A percentile compares a stretch with the other conserved stretches of the same genome.
These are phyloP conservation scores for Yamadazyma diddensiae DNA, from an alignment of 1,139 yeast species.

Conservation along the genomic window DNA sequence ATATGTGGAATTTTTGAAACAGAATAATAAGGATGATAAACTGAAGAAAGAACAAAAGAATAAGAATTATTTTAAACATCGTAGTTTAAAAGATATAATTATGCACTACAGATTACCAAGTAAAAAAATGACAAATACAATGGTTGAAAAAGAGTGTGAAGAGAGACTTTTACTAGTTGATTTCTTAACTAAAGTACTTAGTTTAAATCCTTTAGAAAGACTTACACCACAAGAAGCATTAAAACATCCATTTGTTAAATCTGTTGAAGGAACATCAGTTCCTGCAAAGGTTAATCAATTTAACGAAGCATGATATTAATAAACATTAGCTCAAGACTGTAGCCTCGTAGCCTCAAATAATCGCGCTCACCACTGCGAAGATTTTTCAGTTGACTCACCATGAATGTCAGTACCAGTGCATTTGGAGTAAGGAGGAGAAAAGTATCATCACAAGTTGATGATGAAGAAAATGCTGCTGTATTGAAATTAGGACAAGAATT, in stretches of 20 bases:
- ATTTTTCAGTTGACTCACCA: constrained; percentile 18
- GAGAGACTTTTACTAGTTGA: constrained; percentile 74
- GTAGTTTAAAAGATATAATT: constrained; percentile 70
- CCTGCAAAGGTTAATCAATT: constrained; percentile 2
- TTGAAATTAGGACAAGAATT: constrained; percentile 92
- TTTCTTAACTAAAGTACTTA: constrained; percentile 73
- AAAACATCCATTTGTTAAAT: constrained; percentile 79
- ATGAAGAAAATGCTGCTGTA: constrained; percentile 86
- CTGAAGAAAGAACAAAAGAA: constrained; percentile 71
- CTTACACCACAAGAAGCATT: constrained; percentile 97
- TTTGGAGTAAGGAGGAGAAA: constrained; percentile 73
- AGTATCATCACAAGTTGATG: constrained; percentile 62
- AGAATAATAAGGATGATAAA: constrained; percentile 41
- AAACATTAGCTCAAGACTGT: background rate
- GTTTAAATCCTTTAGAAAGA: constrained; percentile 86
- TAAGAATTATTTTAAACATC: constrained; percentile 78
- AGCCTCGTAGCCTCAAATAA: background rate
- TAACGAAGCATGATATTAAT: constrained; percentile 5
- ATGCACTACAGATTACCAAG: constrained; percentile 72
- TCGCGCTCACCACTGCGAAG: background rate
- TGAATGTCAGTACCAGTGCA: constrained; percentile 91
- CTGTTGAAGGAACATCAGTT: too few relatives aligned
- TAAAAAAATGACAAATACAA: constrained; percentile 62
- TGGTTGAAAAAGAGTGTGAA: constrained; percentile 67
- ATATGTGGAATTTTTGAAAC: constrained; percentile 33